Evolutionary conservation across 306 rosid genomes (phyloP).

Genomic region (Trifolium subterraneum): DNA sequence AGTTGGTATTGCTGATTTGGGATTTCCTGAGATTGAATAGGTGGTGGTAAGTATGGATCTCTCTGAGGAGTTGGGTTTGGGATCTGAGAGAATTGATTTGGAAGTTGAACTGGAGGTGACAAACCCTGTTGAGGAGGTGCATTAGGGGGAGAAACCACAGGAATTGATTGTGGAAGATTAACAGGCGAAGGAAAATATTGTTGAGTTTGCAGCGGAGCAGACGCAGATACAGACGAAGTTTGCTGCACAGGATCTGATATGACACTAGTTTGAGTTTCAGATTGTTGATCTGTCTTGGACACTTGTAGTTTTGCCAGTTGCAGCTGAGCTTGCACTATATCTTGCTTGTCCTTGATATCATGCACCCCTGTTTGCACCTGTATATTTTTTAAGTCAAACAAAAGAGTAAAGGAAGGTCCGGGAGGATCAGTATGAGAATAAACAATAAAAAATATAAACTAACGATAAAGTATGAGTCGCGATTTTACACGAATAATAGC

Average conservation of each 20-base stretch:
- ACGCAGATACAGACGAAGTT: constrained; percentile 56
- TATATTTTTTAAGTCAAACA: constrained; percentile 39
- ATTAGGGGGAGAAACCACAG: constrained; percentile 61
- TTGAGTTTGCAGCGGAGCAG: constrained; percentile 72
- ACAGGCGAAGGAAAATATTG: constrained; percentile 56
- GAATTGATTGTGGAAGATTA: constrained; percentile 58
- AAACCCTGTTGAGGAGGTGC: constrained; percentile 66
- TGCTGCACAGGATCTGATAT: constrained; percentile 54
- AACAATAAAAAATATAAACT: constrained; percentile 4
- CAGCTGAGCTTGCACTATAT: constrained; percentile 64
- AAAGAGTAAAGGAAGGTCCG: constrained; percentile 23
- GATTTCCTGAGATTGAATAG: constrained; percentile 68
- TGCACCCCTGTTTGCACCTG: constrained; percentile 89
- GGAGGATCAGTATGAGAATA: constrained; percentile 25
- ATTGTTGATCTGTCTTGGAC: constrained; percentile 56
- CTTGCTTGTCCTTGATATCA: constrained; percentile 74
- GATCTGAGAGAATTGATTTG: constrained; percentile 68
- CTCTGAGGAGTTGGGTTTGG: constrained; percentile 69
- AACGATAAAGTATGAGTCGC: background rate
- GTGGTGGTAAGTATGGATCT: constrained; percentile 66
- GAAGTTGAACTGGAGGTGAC: constrained; percentile 59
- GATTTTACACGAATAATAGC: constrained; percentile 10
- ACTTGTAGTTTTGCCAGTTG: constrained; percentile 65
- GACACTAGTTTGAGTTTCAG: constrained; percentile 47
- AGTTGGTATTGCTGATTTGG: constrained; percentile 71